Percentiles rank a stretch among this genome's conserved stretches.
phyloP scores from a whole-genome alignment of 108 stramenopile species.

The Tribonema minus region DNA sequence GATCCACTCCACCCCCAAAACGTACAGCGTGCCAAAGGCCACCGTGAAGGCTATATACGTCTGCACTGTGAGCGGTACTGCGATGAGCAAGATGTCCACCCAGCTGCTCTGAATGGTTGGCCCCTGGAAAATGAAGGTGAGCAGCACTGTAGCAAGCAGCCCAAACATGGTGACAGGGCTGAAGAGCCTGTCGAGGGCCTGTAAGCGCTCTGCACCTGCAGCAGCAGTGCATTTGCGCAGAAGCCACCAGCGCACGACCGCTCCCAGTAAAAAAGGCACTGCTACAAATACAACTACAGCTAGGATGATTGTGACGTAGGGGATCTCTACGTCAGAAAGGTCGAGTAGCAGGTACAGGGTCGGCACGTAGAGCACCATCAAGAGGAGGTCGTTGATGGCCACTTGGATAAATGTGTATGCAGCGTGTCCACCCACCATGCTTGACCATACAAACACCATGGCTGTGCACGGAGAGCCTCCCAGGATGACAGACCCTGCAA shows the following conservation, averaged over 20 bases:
- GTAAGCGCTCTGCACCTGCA: not conserved
- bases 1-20: not conserved
- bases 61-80: constrained; percentile 6
- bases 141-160: not conserved
- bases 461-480: constrained; percentile 45
- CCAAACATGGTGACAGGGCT: constrained; percentile 1
- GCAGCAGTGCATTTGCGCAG: not conserved
- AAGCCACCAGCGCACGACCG: not conserved
- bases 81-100: constrained; percentile 2
- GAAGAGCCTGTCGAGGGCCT: not conserved
- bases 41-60: constrained; percentile 1
- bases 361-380: constrained; percentile 15
- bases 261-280: not conserved
- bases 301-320: constrained; percentile 14
- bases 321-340: not conserved
- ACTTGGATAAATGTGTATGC: constrained; percentile 16
- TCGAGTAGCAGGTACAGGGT: constrained; percentile 5
- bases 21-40: not conserved
- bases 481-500: constrained; percentile 37
- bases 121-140: constrained; percentile 28
- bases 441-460: constrained; percentile 47
- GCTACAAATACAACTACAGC: constrained; percentile 1
- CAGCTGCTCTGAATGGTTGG: not conserved
- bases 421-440: constrained; percentile 5
- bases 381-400: constrained; percentile 8